These are phyloP conservation scores for Calophaca sinica DNA, from an alignment of 306 rosid genomes.

Conservation along the genomic window DNA sequence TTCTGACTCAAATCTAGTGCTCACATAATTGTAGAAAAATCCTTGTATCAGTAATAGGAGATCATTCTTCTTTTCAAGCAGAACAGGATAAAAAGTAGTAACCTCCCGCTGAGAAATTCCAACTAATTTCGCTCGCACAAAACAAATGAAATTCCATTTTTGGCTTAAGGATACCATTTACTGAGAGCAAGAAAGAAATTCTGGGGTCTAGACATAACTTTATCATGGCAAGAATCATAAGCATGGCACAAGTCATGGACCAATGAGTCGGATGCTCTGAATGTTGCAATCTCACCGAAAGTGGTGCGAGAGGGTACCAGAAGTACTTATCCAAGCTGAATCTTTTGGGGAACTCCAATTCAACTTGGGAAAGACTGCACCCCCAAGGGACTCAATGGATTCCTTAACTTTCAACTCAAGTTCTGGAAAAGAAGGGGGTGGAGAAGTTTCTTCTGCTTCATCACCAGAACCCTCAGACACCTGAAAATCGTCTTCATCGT, in stretches of 20 bases:
- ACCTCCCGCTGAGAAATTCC: conserved; percentile 80
- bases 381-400: conserved; percentile 73
- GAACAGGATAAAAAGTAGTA: conserved; percentile 70
- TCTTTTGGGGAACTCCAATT: conserved; percentile 93
- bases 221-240: conserved; percentile 71
- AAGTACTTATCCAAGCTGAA: conserved; percentile 79
- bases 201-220: conserved; percentile 60
- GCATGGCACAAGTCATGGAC: conserved; percentile 50
- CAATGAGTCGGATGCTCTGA: conserved; percentile 21
- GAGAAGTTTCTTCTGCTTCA: conserved; percentile 58
- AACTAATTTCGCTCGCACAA: conserved; percentile 56
- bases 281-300: conserved; percentile 74
- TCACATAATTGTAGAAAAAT: conserved; percentile 55
- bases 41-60: conserved; percentile 45
- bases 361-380: conserved; percentile 77
- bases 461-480: conserved; percentile 67
- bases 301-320: conserved; percentile 65
- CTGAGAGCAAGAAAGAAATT: conserved; percentile 40
- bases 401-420: conserved; percentile 73
- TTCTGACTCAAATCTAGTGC: neutral
- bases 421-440: conserved; percentile 74
- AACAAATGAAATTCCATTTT: conserved; percentile 86
- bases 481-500: conserved; percentile 67
- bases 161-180: conserved; percentile 72
- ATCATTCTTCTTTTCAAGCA: conserved; percentile 53